Evolutionary conservation across 2,329 filamentous ascomycete genomes (phyloP).

Genomic region (Blastomyces percursus): DNA sequence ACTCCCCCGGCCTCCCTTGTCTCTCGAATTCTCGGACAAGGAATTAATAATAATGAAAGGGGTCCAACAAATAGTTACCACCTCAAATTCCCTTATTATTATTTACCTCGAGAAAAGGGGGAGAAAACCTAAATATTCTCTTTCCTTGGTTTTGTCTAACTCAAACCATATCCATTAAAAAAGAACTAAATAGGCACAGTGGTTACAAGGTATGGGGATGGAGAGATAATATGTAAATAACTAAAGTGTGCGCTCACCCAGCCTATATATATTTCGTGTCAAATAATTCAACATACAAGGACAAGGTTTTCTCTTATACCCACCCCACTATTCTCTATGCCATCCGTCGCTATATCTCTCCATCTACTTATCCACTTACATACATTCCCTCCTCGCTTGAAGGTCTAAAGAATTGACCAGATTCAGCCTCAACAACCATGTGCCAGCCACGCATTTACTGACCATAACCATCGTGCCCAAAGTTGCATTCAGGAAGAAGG

Average conservation of each 20-base stretch:
- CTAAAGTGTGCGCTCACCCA: neutral
- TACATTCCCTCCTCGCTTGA: neutral
- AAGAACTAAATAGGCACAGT: too few relatives aligned
- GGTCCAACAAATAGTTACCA: neutral
- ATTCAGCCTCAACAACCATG: neutral
- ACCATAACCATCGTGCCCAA: neutral
- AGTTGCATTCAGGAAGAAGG: too few relatives aligned
- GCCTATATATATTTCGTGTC: neutral
- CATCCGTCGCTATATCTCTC: too few relatives aligned
- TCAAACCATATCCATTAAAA: neutral
- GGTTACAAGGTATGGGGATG: too few relatives aligned
- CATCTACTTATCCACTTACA: too few relatives aligned
- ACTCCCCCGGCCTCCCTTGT: neutral
- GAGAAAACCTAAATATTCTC: neutral
- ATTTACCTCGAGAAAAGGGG: neutral
- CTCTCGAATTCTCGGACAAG: neutral
- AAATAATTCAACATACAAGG: neutral
- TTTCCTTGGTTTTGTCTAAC: neutral
- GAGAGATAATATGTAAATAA: too few relatives aligned
- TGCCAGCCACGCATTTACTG: neutral
- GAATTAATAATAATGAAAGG: neutral
- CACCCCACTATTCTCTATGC: too few relatives aligned
- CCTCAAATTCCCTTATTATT: neutral
- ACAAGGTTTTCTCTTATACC: neutral
- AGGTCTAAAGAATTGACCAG: neutral